These are phyloP conservation scores for Kazachstania africana DNA, from an alignment of 805 yeast genomes.

Conservation along the genomic window DNA sequence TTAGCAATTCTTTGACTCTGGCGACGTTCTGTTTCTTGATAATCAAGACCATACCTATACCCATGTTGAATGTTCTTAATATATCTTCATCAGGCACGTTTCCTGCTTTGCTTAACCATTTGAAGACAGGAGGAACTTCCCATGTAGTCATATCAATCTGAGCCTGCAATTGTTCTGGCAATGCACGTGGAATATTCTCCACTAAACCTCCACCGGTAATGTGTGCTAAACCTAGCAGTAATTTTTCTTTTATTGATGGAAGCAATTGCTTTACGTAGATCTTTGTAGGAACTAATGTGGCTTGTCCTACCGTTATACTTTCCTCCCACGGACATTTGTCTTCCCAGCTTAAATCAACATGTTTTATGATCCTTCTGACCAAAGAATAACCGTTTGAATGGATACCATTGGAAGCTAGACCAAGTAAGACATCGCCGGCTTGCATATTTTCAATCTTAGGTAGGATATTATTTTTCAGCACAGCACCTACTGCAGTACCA, in stretches of 20 bases:
- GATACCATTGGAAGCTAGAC: conserved; percentile 82
- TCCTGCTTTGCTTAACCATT: conserved; percentile 89
- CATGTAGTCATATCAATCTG: conserved; percentile 66
- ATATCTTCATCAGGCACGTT: conserved; percentile 78
- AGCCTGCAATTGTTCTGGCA: conserved; percentile 74
- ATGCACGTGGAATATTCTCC: conserved; percentile 91
- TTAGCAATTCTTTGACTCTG: conserved; percentile 40
- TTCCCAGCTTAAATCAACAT: conserved; percentile 55
- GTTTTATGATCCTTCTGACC: conserved; percentile 83
- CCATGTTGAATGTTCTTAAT: conserved; percentile 86
- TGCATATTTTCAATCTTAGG: conserved; percentile 62
- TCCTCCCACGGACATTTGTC: conserved; percentile 80
- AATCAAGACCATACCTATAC: conserved; percentile 91
- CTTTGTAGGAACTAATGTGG: conserved; percentile 78
- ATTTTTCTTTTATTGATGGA: conserved; percentile 53
- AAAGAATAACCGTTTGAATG: conserved; percentile 96
- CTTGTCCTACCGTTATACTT: conserved; percentile 67
- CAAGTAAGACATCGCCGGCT: conserved; percentile 73
- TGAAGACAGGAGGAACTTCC: conserved; percentile 82
- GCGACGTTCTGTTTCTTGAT: conserved; percentile 60
- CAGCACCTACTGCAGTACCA: conserved; percentile 98
- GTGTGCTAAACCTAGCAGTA: conserved; percentile 82
- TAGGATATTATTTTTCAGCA: conserved; percentile 55
- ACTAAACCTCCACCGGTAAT: conserved; percentile 98
- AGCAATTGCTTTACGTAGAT: conserved; percentile 88